phyloP scores from a whole-genome alignment of 106 monocot species.

The Alisma plantagoaquatica region DNA sequence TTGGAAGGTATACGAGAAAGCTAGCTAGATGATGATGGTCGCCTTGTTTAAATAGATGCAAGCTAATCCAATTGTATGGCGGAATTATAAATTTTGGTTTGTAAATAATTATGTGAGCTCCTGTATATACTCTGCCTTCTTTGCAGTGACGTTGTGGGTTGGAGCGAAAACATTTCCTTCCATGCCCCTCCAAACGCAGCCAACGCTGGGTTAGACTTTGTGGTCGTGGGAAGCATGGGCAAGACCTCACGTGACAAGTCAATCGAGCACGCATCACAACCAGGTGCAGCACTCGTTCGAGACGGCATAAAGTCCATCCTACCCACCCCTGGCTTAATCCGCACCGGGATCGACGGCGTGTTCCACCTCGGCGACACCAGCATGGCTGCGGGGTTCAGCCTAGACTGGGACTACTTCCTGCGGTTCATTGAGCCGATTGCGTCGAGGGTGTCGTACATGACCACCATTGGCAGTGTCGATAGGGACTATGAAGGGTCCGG shows the following conservation, averaged over 20 bases:
- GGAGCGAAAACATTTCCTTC: conserved; percentile 49
- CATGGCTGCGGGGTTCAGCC: conserved; percentile 10
- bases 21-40: no score
- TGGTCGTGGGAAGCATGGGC: conserved; percentile 75
- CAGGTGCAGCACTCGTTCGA: conserved; percentile 48
- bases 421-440: conserved; percentile 11
- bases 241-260: conserved; percentile 64
- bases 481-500: conserved; percentile 8
- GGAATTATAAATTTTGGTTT: no score
- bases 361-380: conserved; percentile 18
- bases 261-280: conserved; percentile 63
- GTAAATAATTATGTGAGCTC: no score
- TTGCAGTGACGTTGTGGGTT: conserved; percentile 58
- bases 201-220: conserved; percentile 28
- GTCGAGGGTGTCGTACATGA: conserved; percentile 13
- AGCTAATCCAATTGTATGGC: no score
- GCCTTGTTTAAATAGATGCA: no score
- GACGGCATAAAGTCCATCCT: no score
- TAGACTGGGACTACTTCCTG: conserved; percentile 19
- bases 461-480: conserved; percentile 13
- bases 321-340: no score
- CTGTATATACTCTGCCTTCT: no score
- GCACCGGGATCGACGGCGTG: no score
- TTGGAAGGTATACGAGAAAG: no score
- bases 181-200: conserved; percentile 53